These are phyloP conservation scores for Rhodamnia argentea DNA, from an alignment of 345 rosid genomes.

Conservation along the genomic window DNA sequence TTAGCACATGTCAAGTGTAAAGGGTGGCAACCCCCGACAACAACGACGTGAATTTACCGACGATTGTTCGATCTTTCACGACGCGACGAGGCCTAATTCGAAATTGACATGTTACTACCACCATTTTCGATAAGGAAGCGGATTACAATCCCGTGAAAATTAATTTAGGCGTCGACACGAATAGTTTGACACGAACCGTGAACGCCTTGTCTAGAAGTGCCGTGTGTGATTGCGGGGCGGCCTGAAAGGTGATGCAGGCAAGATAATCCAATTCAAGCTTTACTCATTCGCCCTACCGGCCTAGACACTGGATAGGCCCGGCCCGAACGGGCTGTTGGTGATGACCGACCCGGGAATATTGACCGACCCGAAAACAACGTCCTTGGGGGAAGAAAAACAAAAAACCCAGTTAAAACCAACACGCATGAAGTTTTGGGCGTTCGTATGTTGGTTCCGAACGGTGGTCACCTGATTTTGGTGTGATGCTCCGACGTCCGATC, in stretches of 20 bases:
- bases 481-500: not conserved
- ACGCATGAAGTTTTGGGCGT: not conserved
- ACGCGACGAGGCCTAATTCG: rapidly evolving
- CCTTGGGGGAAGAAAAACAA: not conserved
- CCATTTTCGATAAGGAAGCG: not conserved
- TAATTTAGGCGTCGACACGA: not conserved
- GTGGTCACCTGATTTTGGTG: not conserved
- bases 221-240: not conserved
- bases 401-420: not conserved
- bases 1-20: not conserved
- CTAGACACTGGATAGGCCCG: not conserved
- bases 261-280: not conserved
- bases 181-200: not conserved
- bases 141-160: not conserved
- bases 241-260: not conserved
- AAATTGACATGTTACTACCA: no score
- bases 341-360: not conserved
- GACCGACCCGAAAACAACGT: not conserved
- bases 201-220: not conserved
- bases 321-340: not conserved
- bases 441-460: not conserved
- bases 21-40: not conserved
- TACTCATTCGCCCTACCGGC: not conserved
- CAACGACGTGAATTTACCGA: not conserved
- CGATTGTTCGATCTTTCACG: not conserved